Conservation (phyloP, 2,329 filamentous ascomycete species). For the Xylaria sp. region DNA sequence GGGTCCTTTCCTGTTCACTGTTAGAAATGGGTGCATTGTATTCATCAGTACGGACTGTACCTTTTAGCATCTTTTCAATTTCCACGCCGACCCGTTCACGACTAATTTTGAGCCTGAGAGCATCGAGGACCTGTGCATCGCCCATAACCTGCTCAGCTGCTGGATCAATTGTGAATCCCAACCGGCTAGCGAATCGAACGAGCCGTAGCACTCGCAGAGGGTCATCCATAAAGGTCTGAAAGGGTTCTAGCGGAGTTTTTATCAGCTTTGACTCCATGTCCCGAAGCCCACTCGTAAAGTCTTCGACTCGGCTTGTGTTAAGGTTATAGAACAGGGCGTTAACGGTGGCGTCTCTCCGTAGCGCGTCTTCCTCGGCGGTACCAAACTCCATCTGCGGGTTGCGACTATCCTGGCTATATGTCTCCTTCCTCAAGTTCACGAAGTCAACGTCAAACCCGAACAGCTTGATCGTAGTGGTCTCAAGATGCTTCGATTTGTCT, state of each 20-base stretch:
- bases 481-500: constrained; percentile 95
- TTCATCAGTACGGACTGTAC: constrained; percentile 52
- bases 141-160: constrained; percentile 79
- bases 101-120: constrained; percentile 89
- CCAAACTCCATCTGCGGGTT: constrained; percentile 96
- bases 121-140: constrained; percentile 78
- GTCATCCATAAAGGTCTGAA: constrained; percentile 94
- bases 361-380: constrained; percentile 87
- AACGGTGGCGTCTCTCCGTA: constrained; percentile 89
- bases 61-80: constrained; percentile 89
- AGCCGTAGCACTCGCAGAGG: constrained; percentile 87
- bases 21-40: constrained; percentile 19
- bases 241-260: constrained; percentile 85
- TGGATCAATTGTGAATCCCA: constrained; percentile 81
- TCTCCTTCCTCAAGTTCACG: constrained; percentile 93
- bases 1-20: constrained; percentile 47
- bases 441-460: constrained; percentile 92
- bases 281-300: constrained; percentile 81
- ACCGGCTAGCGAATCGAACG: constrained; percentile 88
- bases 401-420: constrained; percentile 86
- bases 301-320: constrained; percentile 81
- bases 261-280: constrained; percentile 81
- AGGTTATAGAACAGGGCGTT: constrained; percentile 98
- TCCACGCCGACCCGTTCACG: constrained; percentile 89
- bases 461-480: constrained; percentile 87